Evolutionary conservation across 495 filamentous ascomycete species (phyloP).

Genomic region (Tuber melanosporum): DNA sequence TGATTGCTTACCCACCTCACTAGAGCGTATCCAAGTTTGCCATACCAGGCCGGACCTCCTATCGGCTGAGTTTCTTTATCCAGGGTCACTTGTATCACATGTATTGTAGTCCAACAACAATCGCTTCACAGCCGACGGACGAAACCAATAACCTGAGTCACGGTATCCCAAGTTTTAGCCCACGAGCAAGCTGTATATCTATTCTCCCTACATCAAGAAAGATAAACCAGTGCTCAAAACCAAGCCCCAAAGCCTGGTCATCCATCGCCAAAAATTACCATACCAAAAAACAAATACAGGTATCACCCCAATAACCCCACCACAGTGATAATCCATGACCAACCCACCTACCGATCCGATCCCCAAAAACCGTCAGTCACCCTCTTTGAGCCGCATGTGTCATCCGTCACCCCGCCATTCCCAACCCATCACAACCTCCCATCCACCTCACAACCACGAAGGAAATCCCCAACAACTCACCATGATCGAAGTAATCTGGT

Average conservation of each 20-base stretch:
- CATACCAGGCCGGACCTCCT: background rate
- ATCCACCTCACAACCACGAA: background rate
- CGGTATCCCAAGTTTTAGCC: background rate
- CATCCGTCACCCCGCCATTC: background rate
- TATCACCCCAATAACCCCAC: background rate
- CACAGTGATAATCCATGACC: slow-evolving; percentile 2
- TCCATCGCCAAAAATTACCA: background rate
- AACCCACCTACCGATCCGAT: background rate
- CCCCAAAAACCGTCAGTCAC: background rate
- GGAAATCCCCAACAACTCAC: background rate
- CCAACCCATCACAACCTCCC: background rate
- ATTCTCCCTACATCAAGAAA: background rate
- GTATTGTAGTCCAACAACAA: background rate
- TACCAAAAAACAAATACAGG: background rate
- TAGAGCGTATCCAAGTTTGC: background rate
- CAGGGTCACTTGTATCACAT: background rate
- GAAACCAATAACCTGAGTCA: background rate
- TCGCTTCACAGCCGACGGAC: background rate
- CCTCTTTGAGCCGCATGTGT: slow-evolving; percentile 1
- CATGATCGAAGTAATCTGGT: slow-evolving; percentile 42
- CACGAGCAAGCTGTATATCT: background rate
- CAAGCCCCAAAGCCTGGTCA: background rate
- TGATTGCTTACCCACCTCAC: background rate
- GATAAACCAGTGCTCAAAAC: background rate
- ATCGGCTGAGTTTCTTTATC: background rate